phyloP scores from a whole-genome alignment of 352 stramenopile genomes.

The Thalassiosira hispida region DNA sequence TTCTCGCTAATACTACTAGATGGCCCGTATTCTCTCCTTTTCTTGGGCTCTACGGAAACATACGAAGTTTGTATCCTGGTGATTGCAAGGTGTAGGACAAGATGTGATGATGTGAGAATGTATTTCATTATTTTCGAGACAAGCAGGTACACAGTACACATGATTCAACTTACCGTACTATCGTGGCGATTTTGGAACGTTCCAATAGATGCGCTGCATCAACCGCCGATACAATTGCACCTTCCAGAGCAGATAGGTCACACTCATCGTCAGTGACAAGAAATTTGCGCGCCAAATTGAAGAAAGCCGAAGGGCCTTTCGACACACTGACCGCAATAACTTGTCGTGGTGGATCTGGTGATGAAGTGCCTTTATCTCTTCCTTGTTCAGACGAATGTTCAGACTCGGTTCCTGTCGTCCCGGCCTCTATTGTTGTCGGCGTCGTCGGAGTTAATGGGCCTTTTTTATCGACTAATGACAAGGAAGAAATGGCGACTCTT shows the following conservation, averaged over 20 bases:
- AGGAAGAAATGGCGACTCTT: conserved; percentile 16
- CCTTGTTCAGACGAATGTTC: conserved; percentile 41
- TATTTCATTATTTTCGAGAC: neutral
- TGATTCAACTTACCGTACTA: conserved; percentile 63
- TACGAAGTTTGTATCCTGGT: conserved; percentile 81
- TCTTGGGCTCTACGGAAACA: conserved; percentile 79
- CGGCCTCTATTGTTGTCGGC: conserved; percentile 32
- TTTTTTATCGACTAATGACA: conserved; percentile 35
- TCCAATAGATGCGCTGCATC: conserved; percentile 83
- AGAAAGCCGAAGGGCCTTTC: conserved; percentile 78
- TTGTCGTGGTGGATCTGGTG: conserved; percentile 51
- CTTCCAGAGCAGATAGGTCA: conserved; percentile 83
- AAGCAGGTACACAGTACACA: conserved; percentile 1
- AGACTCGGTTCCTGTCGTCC: conserved; percentile 37
- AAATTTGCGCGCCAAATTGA: conserved; percentile 83
- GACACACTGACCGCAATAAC: conserved; percentile 83
- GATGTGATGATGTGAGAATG: conserved; percentile 9
- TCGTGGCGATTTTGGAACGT: conserved; percentile 79
- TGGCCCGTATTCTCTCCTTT: conserved; percentile 54
- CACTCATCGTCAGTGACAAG: conserved; percentile 78
- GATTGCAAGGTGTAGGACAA: conserved; percentile 11
- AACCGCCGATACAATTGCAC: conserved; percentile 82
- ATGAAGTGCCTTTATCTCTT: conserved; percentile 30
- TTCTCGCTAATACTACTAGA: conserved; percentile 21
- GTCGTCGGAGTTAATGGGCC: conserved; percentile 26